Conservation (phyloP, 2,329 filamentous ascomycete species). For the Pyrenophora teres region DNA sequence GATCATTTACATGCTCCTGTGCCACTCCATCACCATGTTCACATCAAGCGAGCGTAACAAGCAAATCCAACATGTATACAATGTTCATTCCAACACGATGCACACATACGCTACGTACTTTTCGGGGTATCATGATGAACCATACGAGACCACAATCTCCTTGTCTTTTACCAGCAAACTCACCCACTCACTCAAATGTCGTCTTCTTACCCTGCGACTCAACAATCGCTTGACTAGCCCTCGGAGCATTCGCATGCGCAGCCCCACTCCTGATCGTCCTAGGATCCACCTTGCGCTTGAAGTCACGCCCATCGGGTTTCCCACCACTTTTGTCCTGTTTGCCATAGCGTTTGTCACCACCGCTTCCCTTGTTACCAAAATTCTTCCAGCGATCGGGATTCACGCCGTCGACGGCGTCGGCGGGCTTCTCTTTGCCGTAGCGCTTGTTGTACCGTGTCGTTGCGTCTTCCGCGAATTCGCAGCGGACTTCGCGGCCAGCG, state of each 20-base stretch:
- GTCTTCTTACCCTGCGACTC: conserved; percentile 79
- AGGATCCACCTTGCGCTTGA: conserved; percentile 50
- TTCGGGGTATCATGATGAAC: neutral
- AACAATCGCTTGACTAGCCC: conserved; percentile 79
- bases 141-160: no score
- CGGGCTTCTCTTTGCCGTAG: conserved; percentile 72
- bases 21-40: no score
- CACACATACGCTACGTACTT: no score
- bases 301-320: conserved; percentile 34
- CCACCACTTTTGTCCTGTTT: conserved; percentile 37
- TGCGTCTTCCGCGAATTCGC: conserved; percentile 93
- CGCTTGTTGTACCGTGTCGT: conserved; percentile 90
- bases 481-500: conserved; percentile 77
- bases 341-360: conserved; percentile 30
- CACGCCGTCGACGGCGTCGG: conserved; percentile 39
- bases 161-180: neutral
- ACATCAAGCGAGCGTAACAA: no score
- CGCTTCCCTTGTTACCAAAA: conserved; percentile 31
- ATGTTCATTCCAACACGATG: no score
- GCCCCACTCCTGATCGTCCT: conserved; percentile 52
- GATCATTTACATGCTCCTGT: no score
- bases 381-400: conserved; percentile 37
- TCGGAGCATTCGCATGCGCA: conserved; percentile 55
- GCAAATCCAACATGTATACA: no score
- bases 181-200: conserved; percentile 66